Conservation (phyloP, 305 asterid species). For the Ilex paraguariensis region DNA sequence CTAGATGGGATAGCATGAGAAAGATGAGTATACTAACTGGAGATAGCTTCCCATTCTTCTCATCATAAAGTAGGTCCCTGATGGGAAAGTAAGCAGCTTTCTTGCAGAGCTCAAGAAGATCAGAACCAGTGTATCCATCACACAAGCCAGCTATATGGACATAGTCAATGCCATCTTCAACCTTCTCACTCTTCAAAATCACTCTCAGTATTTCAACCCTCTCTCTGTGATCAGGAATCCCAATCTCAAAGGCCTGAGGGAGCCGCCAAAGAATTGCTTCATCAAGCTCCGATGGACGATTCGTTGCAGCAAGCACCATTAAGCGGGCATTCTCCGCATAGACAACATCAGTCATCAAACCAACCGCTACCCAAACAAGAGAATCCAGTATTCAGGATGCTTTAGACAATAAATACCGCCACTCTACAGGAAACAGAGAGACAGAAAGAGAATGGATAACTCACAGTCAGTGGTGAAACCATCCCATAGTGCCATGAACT, state of each 20-base stretch:
- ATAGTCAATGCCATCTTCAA: conserved; percentile 14
- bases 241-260: conserved; percentile 92
- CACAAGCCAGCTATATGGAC: conserved; percentile 17
- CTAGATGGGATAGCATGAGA: too few relatives aligned
- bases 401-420: not conserved
- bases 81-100: conserved; percentile 21
- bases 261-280: conserved; percentile 93
- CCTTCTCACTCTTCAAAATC: conserved; percentile 28
- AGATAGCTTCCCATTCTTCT: conserved; percentile 15
- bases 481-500: conserved; percentile 97
- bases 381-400: too few relatives aligned
- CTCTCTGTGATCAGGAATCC: conserved; percentile 55
- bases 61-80: conserved; percentile 16
- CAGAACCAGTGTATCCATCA: conserved; percentile 23
- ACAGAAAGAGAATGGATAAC: conserved; percentile 17
- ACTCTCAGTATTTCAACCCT: conserved; percentile 75
- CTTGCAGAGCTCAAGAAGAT: conserved; percentile 21
- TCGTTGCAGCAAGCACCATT: conserved; percentile 95
- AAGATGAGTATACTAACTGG: conserved; percentile 10
- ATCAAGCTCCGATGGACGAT: conserved; percentile 96
- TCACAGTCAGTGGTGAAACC: conserved; percentile 94
- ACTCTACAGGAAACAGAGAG: not conserved
- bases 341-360: conserved; percentile 14
- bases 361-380: not conserved
- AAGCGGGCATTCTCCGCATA: conserved; percentile 70